Evolutionary conservation across 805 yeast species (phyloP).

Genomic region (Priceomyces fermenticarens): DNA sequence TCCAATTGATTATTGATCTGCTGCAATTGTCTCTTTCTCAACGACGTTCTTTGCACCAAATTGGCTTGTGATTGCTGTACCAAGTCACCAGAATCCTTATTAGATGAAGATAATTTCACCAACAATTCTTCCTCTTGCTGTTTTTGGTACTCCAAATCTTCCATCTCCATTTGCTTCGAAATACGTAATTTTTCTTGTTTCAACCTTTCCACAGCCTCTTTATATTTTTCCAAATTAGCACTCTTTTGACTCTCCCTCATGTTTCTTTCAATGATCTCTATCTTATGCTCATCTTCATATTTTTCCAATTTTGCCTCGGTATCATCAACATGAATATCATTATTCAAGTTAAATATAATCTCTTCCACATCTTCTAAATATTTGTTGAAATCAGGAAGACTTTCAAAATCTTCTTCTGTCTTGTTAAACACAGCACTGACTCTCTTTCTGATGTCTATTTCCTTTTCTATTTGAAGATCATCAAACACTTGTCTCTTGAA

Average conservation of each 20-base stretch:
- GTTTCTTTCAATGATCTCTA: conserved; percentile 73
- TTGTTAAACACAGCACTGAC: conserved; percentile 78
- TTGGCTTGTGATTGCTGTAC: conserved; percentile 34
- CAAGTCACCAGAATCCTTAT: conserved; percentile 36
- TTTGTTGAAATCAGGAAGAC: conserved; percentile 60
- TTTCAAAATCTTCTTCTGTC: conserved; percentile 66
- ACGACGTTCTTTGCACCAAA: conserved; percentile 58
- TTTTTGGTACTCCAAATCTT: conserved; percentile 37
- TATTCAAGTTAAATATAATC: conserved; percentile 70
- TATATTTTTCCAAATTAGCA: conserved; percentile 68
- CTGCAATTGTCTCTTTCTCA: conserved; percentile 58
- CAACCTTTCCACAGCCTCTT: conserved; percentile 49
- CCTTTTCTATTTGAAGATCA: conserved; percentile 85
- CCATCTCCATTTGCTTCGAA: conserved; percentile 56
- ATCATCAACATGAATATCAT: conserved; percentile 64
- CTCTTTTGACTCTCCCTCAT: conserved; percentile 57
- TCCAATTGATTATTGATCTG: conserved; percentile 58
- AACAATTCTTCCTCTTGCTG: conserved; percentile 41
- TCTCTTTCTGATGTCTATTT: conserved; percentile 83
- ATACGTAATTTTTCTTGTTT: conserved; percentile 65
- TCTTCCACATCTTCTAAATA: conserved; percentile 85
- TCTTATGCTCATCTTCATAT: conserved; percentile 71
- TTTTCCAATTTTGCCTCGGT: conserved; percentile 65
- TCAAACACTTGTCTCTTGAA: conserved; percentile 93
- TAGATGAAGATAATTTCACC: conserved; percentile 33